phyloP scores from a whole-genome alignment of 2,329 filamentous ascomycete genomes.

The Talaromyces sp. region DNA sequence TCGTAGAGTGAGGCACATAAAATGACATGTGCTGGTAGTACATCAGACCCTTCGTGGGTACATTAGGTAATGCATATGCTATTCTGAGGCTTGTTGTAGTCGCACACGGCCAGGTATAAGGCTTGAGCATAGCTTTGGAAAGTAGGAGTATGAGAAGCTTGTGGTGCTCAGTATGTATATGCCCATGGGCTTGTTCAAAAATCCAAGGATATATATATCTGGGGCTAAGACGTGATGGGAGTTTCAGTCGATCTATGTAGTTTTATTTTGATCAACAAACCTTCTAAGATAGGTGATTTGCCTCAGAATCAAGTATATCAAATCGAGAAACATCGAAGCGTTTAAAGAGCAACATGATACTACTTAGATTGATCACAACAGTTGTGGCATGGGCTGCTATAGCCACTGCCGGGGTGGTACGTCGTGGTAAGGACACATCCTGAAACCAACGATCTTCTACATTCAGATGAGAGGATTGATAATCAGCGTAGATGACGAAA shows the following conservation, averaged over 20 bases:
- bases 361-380: not conserved
- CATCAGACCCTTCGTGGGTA: not conserved
- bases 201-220: not conserved
- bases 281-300: not conserved
- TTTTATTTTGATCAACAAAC: not conserved
- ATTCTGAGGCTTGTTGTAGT: not conserved
- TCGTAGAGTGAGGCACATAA: not conserved
- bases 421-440: slow-evolving; percentile 7
- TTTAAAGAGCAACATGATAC: not conserved
- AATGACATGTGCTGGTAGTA: not conserved
- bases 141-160: not conserved
- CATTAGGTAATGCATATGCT: not conserved
- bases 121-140: not conserved
- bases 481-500: too few species aligned
- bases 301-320: not conserved
- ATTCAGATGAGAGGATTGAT: too few species aligned
- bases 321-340: not conserved
- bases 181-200: too few species aligned
- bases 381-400: slow-evolving; percentile 1
- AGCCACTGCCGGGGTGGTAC: slow-evolving; percentile 6
- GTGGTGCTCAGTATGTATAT: not conserved
- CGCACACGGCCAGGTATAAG: not conserved
- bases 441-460: too few species aligned
- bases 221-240: not conserved
- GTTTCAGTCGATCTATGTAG: not conserved